These are phyloP conservation scores for Komagataella ulmi DNA, from an alignment of 805 yeast species.

Conservation along the genomic window DNA sequence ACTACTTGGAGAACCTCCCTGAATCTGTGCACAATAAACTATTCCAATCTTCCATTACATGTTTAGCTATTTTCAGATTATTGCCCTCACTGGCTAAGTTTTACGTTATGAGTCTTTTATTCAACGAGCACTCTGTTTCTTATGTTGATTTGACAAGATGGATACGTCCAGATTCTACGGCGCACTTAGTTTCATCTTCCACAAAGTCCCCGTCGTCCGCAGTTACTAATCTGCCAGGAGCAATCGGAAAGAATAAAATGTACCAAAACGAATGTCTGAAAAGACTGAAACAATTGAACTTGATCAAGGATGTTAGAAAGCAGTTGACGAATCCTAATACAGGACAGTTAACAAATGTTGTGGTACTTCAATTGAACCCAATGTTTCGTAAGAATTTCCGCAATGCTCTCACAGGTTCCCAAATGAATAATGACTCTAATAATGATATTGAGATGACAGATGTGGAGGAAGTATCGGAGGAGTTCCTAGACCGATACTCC, in stretches of 20 bases:
- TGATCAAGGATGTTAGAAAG: conserved; percentile 43
- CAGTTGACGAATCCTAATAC: conserved; percentile 21
- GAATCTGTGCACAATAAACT: conserved; percentile 73
- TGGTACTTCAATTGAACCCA: conserved; percentile 42
- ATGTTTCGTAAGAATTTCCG: conserved; percentile 65
- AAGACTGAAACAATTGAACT: conserved; percentile 61
- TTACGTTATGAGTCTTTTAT: conserved; percentile 77
- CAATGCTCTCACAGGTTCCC: conserved; percentile 76
- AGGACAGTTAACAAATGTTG: conserved; percentile 15
- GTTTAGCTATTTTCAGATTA: conserved; percentile 82
- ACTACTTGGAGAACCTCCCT: conserved; percentile 82
- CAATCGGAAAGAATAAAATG: conserved; percentile 13
- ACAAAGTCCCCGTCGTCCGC: conserved; percentile 11
- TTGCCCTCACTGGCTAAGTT: conserved; percentile 85
- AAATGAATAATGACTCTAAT: conserved; percentile 50
- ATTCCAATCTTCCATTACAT: conserved; percentile 85
- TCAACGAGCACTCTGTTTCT: conserved; percentile 61
- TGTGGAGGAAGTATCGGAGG: conserved; percentile 43
- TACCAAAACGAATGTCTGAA: conserved; percentile 68
- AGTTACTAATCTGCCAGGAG: conserved; percentile 13
- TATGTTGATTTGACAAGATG: conserved; percentile 59
- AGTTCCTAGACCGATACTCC: conserved; percentile 68
- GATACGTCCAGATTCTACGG: conserved; percentile 29
- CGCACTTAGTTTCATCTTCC: conserved; percentile 9
- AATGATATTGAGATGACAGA: conserved; percentile 22